phyloP scores from a whole-genome alignment of 768 basidiomycete genomes.

The Tremella fuciformis region DNA sequence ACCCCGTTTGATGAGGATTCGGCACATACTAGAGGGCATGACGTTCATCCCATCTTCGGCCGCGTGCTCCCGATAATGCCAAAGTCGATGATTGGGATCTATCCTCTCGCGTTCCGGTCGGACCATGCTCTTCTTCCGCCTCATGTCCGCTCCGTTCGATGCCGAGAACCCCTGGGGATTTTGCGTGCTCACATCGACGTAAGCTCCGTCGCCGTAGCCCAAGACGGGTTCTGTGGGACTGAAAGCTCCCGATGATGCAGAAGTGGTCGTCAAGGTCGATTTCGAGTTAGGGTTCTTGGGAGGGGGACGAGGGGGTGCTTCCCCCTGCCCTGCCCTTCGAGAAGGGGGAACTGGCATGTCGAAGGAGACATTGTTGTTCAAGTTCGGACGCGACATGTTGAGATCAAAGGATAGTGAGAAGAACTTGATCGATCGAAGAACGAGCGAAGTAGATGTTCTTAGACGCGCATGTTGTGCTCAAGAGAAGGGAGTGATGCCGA shows the following conservation, averaged over 20 bases:
- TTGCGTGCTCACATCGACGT: slow-evolving; percentile 30
- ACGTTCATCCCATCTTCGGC: slow-evolving; percentile 69
- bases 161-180: slow-evolving; percentile 38
- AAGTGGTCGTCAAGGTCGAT: slow-evolving; percentile 21
- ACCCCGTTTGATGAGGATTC: not conserved
- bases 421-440: not conserved
- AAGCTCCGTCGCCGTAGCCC: slow-evolving; percentile 33
- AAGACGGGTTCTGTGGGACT: slow-evolving; percentile 15
- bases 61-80: slow-evolving; percentile 87
- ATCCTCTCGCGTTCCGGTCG: slow-evolving; percentile 93
- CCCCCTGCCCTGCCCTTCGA: slow-evolving; percentile 28
- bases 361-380: slow-evolving; percentile 41
- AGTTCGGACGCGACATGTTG: slow-evolving; percentile 40
- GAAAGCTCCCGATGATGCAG: slow-evolving; percentile 19
- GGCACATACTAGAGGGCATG: slow-evolving; percentile 72
- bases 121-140: slow-evolving; percentile 87
- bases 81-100: slow-evolving; percentile 87
- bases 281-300: slow-evolving; percentile 34
- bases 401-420: not conserved
- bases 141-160: slow-evolving; percentile 47
- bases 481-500: too few relatives aligned
- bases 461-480: too few relatives aligned
- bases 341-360: slow-evolving; percentile 33
- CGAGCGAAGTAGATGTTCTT: too few relatives aligned
- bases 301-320: slow-evolving; percentile 39